These are phyloP conservation scores for Sporothrix globosa DNA, from an alignment of 2,329 filamentous ascomycete species.

Conservation along the genomic window DNA sequence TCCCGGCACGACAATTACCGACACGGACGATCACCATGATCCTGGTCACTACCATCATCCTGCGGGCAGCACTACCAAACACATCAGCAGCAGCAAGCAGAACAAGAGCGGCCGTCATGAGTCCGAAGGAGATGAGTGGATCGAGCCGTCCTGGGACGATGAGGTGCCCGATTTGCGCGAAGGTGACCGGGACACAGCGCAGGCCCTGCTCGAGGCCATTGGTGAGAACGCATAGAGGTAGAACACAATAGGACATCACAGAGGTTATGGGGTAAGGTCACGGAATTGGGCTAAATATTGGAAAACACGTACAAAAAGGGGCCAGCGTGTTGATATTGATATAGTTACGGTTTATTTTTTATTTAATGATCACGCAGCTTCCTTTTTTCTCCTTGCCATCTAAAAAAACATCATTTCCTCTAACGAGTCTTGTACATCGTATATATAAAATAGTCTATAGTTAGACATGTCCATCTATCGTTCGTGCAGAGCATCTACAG, in stretches of 20 bases:
- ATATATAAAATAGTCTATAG: not conserved
- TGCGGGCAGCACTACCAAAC: slow-evolving; percentile 29
- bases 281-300: not conserved
- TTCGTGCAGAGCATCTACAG: slow-evolving; percentile 19
- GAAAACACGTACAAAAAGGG: not conserved
- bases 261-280: not conserved
- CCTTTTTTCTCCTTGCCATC: not conserved
- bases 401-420: not conserved
- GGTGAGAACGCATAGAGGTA: slow-evolving; percentile 37
- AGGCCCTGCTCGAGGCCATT: slow-evolving; percentile 47
- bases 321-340: not conserved
- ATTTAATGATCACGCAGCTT: not conserved
- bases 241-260: not conserved
- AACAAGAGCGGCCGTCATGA: slow-evolving; percentile 21
- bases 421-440: not conserved
- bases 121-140: slow-evolving; percentile 46
- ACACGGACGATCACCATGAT: slow-evolving; percentile 1
- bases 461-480: not conserved
- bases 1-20: not conserved
- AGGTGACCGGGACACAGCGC: slow-evolving; percentile 46
- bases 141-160: slow-evolving; percentile 45
- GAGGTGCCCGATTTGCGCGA: slow-evolving; percentile 34
- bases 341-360: not conserved
- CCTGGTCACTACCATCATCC: not conserved
- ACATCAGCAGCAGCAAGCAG: slow-evolving; percentile 31